Percentiles rank a stretch among this genome's conserved stretches.
Conservation (phyloP, 164 flowering plant species). For the Macadamia tetraphylla region DNA sequence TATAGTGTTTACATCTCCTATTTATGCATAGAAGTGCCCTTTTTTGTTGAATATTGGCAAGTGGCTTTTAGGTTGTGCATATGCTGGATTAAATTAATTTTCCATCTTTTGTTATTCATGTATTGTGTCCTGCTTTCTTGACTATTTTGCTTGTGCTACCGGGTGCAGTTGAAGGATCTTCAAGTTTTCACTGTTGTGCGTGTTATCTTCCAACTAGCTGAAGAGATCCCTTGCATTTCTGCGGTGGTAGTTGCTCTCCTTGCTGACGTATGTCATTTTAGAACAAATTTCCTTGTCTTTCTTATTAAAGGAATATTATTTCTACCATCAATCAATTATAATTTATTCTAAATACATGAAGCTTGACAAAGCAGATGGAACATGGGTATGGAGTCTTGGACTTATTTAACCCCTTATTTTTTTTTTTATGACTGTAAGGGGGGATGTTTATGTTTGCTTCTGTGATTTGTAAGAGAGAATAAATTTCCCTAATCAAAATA, state of each 20-base stretch:
- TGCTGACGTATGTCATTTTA: slow-evolving; percentile 54
- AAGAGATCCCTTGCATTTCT: slow-evolving; percentile 97
- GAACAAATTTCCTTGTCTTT: not conserved
- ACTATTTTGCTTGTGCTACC: slow-evolving; percentile 6
- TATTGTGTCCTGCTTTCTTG: slow-evolving; percentile 2
- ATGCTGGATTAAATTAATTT: not conserved
- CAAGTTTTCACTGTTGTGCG: slow-evolving; percentile 88
- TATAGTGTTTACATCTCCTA: slow-evolving; percentile 3
- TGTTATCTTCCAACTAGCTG: slow-evolving; percentile 94
- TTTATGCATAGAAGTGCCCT: not conserved
- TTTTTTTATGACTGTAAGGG: no score
- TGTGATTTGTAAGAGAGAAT: no score
- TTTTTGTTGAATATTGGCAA: not conserved
- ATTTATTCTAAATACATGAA: no score
- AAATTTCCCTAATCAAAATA: no score
- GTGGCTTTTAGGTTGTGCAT: not conserved
- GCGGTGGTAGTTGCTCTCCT: slow-evolving; percentile 97
- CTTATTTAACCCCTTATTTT: no score
- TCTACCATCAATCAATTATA: no score
- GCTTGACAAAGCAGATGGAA: no score
- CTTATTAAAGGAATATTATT: not conserved
- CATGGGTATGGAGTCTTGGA: no score
- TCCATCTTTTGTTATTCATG: not conserved
- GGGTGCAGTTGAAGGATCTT: slow-evolving; percentile 89
- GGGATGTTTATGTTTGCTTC: no score